Evolutionary conservation across 2,329 filamentous ascomycete genomes (phyloP), one percentile per base, ranked within the genome.

Genomic region (Nemania abortiva): DNA sequence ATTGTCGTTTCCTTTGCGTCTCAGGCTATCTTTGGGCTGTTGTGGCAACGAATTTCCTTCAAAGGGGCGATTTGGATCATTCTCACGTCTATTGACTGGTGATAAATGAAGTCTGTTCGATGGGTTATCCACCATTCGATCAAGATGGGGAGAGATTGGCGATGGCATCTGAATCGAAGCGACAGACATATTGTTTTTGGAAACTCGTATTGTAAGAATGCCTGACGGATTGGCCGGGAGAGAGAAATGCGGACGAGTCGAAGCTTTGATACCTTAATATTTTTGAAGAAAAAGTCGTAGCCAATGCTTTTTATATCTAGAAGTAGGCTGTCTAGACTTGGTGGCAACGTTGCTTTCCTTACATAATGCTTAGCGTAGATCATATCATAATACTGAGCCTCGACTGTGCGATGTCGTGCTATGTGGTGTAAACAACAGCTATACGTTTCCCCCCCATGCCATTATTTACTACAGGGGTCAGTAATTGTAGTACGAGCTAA

Each of bases 101-200:
- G 50, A 24, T 53, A 50, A 27, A 53, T 49, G 42, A 31, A 65
- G 42, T 18, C 34, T 61, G 20, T 15, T 56, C 47, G 57, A 58
- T 53, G 61, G 50, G 20, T 45, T 42, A 49, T 47, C 65, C 29
- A 54, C 37, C 27, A 57, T 47, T 61, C 34, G 56, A 42, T 58
- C 22, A 27, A 63, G 49, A 50, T 45, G 68, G 13, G 47, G 57
- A 31, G 64, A 70, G n/a, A 56, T 62, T 39, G 57, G 57, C 24
- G 34, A 13, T 22, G 39, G 50, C 37, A 63, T 54, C 6, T 64
- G 59, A 20, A 62, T 64, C 18, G 68, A 70, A 54, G 68, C 24
- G 27, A 54, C 20, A 22, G 64, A 62, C 64, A 70, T 70, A 4
- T 27, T 27, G 37, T 49, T 6, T 2, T 20, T 45, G 22, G 29